A percentile compares a stretch with the other conserved stretches of the same genome.
phyloP scores from a whole-genome alignment of 148 eudicot genomes.

The Chenopodium suecicum region DNA sequence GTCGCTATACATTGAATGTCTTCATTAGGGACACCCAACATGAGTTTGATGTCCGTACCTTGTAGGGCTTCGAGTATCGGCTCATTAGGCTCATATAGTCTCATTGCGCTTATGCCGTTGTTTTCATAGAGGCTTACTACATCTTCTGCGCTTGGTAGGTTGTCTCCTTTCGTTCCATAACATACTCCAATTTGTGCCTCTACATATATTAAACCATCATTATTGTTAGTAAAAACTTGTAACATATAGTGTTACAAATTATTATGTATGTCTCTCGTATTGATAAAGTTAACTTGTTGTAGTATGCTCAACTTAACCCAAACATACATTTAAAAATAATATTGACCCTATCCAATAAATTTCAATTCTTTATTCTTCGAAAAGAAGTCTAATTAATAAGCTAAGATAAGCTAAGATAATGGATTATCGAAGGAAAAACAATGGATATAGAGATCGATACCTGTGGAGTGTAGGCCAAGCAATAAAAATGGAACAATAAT shows the following conservation, averaged over 20 bases:
- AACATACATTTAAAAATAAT: too few species aligned
- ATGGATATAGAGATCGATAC: background rate
- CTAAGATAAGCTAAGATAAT: background rate
- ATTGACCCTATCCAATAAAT: background rate
- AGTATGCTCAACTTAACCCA: too few species aligned
- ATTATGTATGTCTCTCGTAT: too few species aligned
- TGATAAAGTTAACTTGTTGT: too few species aligned
- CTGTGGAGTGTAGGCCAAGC: background rate
- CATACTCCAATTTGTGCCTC: slow-evolving; percentile 20
- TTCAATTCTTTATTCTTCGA: background rate
- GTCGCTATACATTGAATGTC: slow-evolving; percentile 5
- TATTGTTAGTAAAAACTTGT: background rate
- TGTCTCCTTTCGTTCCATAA: background rate
- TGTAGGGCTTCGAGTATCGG: slow-evolving; percentile 16
- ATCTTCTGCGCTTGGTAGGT: slow-evolving; percentile 1
- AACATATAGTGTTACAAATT: background rate
- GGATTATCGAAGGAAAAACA: background rate
- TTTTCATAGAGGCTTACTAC: slow-evolving; percentile 16
- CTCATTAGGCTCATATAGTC: slow-evolving; percentile 18
- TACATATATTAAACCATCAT: background rate
- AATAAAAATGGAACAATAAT: background rate
- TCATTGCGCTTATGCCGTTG: slow-evolving; percentile 12
- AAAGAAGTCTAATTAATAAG: background rate
- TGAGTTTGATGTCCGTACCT: slow-evolving; percentile 14
- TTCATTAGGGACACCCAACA: slow-evolving; percentile 11